Evolutionary conservation across 1,284 basidiomycete species (phyloP), one percentile per base, ranked within the genome.

Genomic region (Omphalotus olearius): DNA sequence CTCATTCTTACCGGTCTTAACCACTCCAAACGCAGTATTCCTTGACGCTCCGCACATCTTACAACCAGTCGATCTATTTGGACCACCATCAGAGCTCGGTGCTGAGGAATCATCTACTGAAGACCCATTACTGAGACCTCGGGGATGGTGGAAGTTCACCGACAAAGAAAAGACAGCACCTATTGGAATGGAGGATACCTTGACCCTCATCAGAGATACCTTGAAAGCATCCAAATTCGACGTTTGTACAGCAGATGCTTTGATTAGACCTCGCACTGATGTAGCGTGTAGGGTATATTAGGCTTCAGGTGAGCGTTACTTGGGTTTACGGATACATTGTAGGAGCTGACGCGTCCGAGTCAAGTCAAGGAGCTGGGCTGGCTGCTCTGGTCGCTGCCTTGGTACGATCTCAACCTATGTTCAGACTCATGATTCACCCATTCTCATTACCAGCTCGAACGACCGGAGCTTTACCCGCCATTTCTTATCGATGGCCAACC

Each of bases 311-410:
- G 45, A 37, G 65, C 50, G 7, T 28, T n/a, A n/a, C 26, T 6
- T 40, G 13, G 20, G 26, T 43, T 20, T 13, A 33, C 51, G 40
- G 28, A 39, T 20, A 45, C 18, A 3, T 7, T 35, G 43, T 14
- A 33, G 9, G 10, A 33, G 13, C 7, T 33, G 30, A 33, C 30
- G 30, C 30, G 4, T 9, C 23, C 44, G 5, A 16, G n/a, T 6
- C 35, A 26, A 89, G 88, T 51, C 91, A 94, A 70, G 91, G 91
- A 26, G 91, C 87, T 13, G 83, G 82, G 11, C 81, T 93, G 72
- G 91, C 90, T 25, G 83, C 82, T 5, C 62, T 92, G 23, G 69
- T 93, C 28, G 69, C 85, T 40, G 87, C 89, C 37, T 64, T 93
- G 64, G 91, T 91, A 61, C 47, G 52, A 48, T 11, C 14, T 16